phyloP scores from a whole-genome alignment of 2,329 filamentous ascomycete genomes.

The Fusarium keratoplasticum region DNA sequence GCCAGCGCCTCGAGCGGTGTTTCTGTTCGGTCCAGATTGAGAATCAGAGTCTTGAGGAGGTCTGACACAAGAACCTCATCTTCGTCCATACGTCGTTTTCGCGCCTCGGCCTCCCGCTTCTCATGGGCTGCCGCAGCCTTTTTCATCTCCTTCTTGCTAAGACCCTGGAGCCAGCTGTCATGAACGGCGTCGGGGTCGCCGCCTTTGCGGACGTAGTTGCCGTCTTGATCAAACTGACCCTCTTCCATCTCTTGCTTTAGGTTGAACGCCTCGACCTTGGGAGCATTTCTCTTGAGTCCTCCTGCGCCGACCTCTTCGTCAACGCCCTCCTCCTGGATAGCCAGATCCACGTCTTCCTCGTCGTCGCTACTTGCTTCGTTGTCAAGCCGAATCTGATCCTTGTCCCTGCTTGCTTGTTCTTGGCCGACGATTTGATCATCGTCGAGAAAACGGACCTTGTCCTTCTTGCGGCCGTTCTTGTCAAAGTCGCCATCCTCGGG shows the following conservation, averaged over 20 bases:
- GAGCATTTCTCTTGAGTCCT: constrained; percentile 91
- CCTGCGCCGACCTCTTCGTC: constrained; percentile 93
- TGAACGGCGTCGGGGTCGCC: constrained; percentile 89
- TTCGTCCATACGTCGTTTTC: constrained; percentile 77
- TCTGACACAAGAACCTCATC: constrained; percentile 81
- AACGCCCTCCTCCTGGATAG: constrained; percentile 78
- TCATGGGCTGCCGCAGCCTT: constrained; percentile 88
- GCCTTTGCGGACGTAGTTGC: constrained; percentile 92
- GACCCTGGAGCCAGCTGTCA: constrained; percentile 90
- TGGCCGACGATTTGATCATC: constrained; percentile 80
- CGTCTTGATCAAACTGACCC: constrained; percentile 88
- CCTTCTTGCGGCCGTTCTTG: constrained; percentile 67
- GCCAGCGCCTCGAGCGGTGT: constrained; percentile 90
- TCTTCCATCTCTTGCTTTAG: constrained; percentile 91
- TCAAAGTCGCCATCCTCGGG: constrained; percentile 49
- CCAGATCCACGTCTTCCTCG: constrained; percentile 76
- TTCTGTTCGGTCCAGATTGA: constrained; percentile 80
- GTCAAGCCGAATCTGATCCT: constrained; percentile 75
- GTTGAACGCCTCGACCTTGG: constrained; percentile 96
- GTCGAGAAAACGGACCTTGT: constrained; percentile 71
- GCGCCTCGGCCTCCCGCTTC: constrained; percentile 81
- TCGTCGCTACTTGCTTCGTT: constrained; percentile 69
- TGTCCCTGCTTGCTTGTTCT: constrained; percentile 77
- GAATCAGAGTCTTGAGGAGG: constrained; percentile 78
- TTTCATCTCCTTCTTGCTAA: constrained; percentile 94